Evolutionary conservation across 768 basidiomycete species (phyloP).

Genomic region (Termitomyces bulborhizus): DNA sequence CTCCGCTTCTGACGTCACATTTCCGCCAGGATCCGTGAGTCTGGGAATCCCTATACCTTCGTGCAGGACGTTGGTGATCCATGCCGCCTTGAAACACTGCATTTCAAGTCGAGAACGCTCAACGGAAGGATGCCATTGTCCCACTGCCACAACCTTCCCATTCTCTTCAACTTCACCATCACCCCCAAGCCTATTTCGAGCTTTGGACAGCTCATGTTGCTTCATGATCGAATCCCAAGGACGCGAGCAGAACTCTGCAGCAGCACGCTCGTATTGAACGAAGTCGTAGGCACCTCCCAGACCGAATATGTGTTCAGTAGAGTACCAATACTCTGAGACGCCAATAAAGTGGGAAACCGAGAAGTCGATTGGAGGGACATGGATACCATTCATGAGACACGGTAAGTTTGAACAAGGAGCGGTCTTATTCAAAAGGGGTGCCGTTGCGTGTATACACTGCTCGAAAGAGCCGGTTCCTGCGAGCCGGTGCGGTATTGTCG

Average conservation of each 20-base stretch:
- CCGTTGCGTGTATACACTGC: conserved; percentile 66
- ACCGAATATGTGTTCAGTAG: conserved; percentile 93
- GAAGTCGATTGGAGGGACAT: conserved; percentile 94
- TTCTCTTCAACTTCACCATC: conserved; percentile 60
- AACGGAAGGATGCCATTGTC: conserved; percentile 67
- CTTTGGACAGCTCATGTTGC: conserved; percentile 54
- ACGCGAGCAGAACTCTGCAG: conserved; percentile 74
- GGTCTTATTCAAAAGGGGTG: conserved; percentile 77
- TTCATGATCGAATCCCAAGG: conserved; percentile 73
- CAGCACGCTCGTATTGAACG: conserved; percentile 92
- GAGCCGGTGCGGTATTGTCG: conserved; percentile 52
- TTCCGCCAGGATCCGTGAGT: conserved; percentile 81
- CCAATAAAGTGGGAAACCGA: conserved; percentile 92
- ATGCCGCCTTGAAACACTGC: conserved; percentile 99
- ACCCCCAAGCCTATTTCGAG: conserved; percentile 43
- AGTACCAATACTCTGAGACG: conserved; percentile 99
- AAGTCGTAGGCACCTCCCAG: conserved; percentile 95
- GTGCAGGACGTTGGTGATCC: conserved; percentile 94
- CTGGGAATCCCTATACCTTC: conserved; percentile 95
- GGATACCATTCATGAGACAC: conserved; percentile 92
- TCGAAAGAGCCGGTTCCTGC: conserved; percentile 89
- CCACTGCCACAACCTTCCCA: conserved; percentile 56
- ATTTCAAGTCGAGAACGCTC: conserved; percentile 85
- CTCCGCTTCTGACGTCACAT: conserved; percentile 60
- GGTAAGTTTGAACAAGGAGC: conserved; percentile 77